Conservation (phyloP, 208 protist genomes). For the Sergeia podlipaevii region DNA sequence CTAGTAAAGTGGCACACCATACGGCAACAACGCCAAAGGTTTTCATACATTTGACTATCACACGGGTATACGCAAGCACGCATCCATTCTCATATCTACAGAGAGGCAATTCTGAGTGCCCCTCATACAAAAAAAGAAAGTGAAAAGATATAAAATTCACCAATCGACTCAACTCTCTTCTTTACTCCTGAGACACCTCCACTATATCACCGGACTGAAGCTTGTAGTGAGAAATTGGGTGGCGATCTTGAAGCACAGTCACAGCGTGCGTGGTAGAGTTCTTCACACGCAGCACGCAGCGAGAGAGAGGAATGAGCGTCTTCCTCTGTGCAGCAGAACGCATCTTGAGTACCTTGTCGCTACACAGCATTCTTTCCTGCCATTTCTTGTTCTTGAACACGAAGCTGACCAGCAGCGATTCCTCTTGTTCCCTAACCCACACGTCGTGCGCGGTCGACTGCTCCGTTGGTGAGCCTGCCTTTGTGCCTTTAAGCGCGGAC, state of each 20-base stretch:
- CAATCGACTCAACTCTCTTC: not conserved
- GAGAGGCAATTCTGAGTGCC: not conserved
- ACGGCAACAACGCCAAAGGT: no score
- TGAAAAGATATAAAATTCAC: not conserved
- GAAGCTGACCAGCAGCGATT: conserved; percentile 50
- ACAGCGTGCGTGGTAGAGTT: not conserved
- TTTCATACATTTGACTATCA: no score
- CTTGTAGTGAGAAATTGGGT: conserved; percentile 69
- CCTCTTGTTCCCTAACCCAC: conserved; percentile 61
- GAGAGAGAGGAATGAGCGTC: conserved; percentile 83
- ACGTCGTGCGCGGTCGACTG: conserved; percentile 36
- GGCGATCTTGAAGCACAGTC: conserved; percentile 57
- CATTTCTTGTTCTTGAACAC: conserved; percentile 57
- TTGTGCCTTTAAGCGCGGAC: conserved; percentile 14
- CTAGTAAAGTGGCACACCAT: no score
- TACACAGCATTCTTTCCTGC: conserved; percentile 46
- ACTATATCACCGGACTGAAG: conserved; percentile 62
- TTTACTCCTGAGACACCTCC: conserved; percentile 68
- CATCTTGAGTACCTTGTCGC: conserved; percentile 75
- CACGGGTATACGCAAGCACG: no score
- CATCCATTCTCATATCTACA: not conserved
- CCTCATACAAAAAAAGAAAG: conserved; percentile 2
- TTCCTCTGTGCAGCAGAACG: conserved; percentile 69
- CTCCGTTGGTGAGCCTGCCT: not conserved
- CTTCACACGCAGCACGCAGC: conserved; percentile 46